A percentile compares a stretch with the other conserved stretches of the same genome.
Evolutionary conservation across 805 yeast genomes (phyloP).

Genomic region (Pachysolen tannophilus): DNA sequence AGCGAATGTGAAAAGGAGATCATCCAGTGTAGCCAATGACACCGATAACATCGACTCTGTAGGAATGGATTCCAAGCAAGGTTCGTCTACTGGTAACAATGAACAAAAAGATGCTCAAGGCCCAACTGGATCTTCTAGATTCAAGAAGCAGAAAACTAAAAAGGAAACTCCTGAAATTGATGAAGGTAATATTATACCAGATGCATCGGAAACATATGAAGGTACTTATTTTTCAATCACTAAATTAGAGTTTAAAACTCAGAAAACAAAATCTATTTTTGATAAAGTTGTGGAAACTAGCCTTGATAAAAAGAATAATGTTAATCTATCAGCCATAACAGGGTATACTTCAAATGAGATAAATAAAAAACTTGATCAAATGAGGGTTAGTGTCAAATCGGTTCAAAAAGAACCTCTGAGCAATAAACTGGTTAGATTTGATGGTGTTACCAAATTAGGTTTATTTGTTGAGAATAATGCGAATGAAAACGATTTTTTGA

Average conservation of each 20-base stretch:
- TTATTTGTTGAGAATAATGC: conserved; percentile 37
- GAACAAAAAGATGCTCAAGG: too few species aligned
- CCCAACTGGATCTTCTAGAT: not conserved
- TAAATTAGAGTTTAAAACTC: conserved; percentile 16
- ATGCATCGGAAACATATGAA: conserved; percentile 6
- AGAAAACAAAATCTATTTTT: conserved; percentile 15
- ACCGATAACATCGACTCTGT: conserved; percentile 4
- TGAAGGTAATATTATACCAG: conserved; percentile 6
- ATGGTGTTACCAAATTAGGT: conserved; percentile 66
- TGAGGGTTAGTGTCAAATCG: conserved; percentile 34
- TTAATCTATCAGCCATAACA: conserved; percentile 12
- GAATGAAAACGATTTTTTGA: conserved; percentile 40
- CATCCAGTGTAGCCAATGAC: not conserved
- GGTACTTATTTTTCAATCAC: conserved; percentile 8
- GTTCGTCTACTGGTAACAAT: not conserved
- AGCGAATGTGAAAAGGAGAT: conserved; percentile 8
- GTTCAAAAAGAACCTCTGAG: too few species aligned
- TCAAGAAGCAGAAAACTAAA: not conserved
- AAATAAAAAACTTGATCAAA: conserved; percentile 15
- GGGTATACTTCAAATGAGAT: conserved; percentile 18
- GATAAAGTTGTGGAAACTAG: conserved; percentile 13
- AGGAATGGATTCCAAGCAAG: too few species aligned
- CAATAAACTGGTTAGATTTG: conserved; percentile 39
- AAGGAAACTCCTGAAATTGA: conserved; percentile 5
- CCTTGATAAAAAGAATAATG: not conserved